phyloP scores from a whole-genome alignment of 208 protist species.

The Leishmania tarentolae region DNA sequence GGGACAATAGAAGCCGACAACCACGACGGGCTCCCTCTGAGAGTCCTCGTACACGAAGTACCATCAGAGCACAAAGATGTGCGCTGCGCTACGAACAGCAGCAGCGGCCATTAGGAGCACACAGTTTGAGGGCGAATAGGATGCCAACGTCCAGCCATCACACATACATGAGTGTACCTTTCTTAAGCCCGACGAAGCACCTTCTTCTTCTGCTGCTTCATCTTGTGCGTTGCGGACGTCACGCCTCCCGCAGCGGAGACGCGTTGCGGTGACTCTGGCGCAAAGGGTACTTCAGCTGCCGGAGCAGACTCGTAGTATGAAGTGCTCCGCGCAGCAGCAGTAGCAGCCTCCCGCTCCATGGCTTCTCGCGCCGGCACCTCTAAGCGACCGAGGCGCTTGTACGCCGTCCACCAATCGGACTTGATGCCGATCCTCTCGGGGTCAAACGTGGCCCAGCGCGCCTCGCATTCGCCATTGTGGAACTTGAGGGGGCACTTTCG shows the following conservation, averaged over 20 bases:
- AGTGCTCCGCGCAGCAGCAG: background rate
- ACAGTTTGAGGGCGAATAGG: background rate
- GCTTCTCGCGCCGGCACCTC: constrained; percentile 41
- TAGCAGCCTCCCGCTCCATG: constrained; percentile 16
- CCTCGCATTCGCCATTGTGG: constrained; percentile 67
- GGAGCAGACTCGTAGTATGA: background rate
- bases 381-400: constrained; percentile 67
- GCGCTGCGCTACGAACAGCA: background rate
- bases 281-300: background rate
- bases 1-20: background rate
- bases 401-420: constrained; percentile 71
- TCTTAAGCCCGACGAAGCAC: constrained; percentile 6
- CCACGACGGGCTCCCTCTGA: background rate
- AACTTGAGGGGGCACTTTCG: constrained; percentile 76
- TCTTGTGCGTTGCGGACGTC: constrained; percentile 16
- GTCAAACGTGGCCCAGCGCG: constrained; percentile 70
- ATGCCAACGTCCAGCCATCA: background rate
- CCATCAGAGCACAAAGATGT: background rate
- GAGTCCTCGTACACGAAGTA: background rate
- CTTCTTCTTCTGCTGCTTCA: constrained; percentile 30
- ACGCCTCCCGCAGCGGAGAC: background rate
- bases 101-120: background rate
- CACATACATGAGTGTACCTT: background rate
- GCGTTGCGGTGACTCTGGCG: background rate
- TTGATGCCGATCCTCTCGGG: constrained; percentile 39